Base-by-base conservation (phyloP, 2,329 filamentous ascomycete species). In the Cercospora sesami region DNA sequence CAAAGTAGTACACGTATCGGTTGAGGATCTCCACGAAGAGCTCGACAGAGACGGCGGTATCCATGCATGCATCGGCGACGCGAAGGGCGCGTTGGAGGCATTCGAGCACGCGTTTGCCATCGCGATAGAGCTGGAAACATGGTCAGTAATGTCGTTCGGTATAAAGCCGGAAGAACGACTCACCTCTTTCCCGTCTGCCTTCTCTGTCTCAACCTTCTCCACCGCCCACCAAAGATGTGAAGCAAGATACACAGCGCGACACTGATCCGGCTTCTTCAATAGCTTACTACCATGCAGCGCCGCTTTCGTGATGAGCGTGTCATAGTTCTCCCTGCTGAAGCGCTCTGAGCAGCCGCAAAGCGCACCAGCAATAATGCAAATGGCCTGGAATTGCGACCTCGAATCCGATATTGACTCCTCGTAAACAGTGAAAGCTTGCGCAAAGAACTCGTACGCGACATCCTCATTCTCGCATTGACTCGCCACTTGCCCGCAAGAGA, bases 141-240 rank as follows among this genome's bases (percentile, higher is more conserved):
- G 23, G 63, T 68, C 59, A 70, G 66, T 18, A 63, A 36, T 23
- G n/a, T 5, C n/a, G 21, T 31, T 66, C 23, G 30, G 23, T 60
- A 12, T 33, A 45, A 23, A 58, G 12, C 9, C 3, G 1, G 33
- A 16, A 18, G 16, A 45, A 5, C 7, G 9, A 51, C 69, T 73
- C 58, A 75, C 75, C 69, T 78, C 75, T 63, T 78, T 77, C 66
- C 60, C 68, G 57, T 76, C 71, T 8, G 57, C 68, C 64, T 68
- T 65, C 53, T 72, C 75, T 10, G 93, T 89, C 77, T 97, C 94
- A 10, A 87, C 88, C 73, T 90, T 89, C 57, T 96, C 94, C 12
- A 93, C 94, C 0, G 93, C 92, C 95, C 95, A 99, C 95, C 95
- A 99, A 63, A 99, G 82, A 80, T 99, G 95, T 79, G 94, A 97